Percentiles rank a stretch among this genome's conserved stretches.
Evolutionary conservation across 352 stramenopile genomes (phyloP).

Genomic region (Phytophthora pistaciae): DNA sequence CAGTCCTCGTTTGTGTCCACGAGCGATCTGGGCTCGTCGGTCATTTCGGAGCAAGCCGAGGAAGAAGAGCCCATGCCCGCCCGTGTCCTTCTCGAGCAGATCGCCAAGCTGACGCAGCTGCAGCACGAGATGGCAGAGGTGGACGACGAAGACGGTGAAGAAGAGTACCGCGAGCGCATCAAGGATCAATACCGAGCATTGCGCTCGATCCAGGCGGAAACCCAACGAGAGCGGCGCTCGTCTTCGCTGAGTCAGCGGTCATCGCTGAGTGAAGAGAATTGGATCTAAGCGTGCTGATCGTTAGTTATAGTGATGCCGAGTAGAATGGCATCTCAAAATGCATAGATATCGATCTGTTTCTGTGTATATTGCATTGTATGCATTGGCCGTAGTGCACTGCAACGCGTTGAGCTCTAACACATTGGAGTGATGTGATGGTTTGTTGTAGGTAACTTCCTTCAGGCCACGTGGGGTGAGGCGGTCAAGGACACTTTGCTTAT

Average conservation of each 20-base stretch:
- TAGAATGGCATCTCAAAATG: conserved; percentile 29
- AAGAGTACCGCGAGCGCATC: conserved; percentile 58
- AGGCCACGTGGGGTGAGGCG: background rate
- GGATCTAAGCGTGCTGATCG: conserved; percentile 22
- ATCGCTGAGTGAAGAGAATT: conserved; percentile 31
- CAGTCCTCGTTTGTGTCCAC: conserved; percentile 30
- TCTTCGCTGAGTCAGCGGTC: conserved; percentile 3
- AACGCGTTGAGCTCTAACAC: background rate
- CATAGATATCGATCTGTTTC: conserved; percentile 12
- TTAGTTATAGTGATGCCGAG: conserved; percentile 15
- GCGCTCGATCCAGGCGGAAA: conserved; percentile 54
- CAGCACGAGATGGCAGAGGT: conserved; percentile 58
- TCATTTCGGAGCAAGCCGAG: conserved; percentile 35
- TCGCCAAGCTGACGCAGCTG: conserved; percentile 61
- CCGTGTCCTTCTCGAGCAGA: conserved; percentile 54
- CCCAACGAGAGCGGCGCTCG: conserved; percentile 9
- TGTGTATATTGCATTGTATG: background rate
- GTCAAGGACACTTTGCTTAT: background rate
- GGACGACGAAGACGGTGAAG: conserved; percentile 55
- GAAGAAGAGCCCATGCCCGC: conserved; percentile 54
- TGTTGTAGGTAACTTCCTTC: conserved; percentile 1
- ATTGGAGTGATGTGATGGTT: background rate
- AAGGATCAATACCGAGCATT: conserved; percentile 70
- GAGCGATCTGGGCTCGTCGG: conserved; percentile 38
- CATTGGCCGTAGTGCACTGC: background rate